These are phyloP conservation scores for Pseudohyphozyma bogoriensis DNA, from an alignment of 768 basidiomycete genomes.

Conservation along the genomic window DNA sequence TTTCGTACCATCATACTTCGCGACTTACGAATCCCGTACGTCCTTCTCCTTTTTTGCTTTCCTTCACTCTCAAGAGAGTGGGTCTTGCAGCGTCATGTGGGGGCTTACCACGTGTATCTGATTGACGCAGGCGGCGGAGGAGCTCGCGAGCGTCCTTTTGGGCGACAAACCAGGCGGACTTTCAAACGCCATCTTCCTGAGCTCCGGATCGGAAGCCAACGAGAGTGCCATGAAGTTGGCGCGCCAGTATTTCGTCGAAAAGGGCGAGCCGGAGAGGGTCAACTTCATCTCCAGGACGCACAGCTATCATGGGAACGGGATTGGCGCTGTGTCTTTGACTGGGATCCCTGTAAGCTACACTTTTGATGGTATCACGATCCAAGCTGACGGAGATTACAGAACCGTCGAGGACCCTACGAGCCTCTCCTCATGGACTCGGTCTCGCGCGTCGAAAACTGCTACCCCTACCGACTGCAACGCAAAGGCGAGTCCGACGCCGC, in stretches of 20 bases:
- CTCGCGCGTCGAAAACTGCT: conserved; percentile 34
- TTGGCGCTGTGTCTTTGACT: neutral
- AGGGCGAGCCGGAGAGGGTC: conserved; percentile 46
- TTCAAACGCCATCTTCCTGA: conserved; percentile 1
- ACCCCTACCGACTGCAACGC: conserved; percentile 60
- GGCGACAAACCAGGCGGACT: neutral
- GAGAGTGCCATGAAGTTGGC: neutral
- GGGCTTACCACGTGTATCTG: neutral
- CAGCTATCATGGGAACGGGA: neutral
- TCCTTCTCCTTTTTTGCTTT: neutral
- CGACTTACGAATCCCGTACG: neutral
- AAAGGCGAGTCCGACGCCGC: conserved; percentile 64
- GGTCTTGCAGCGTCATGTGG: too few relatives aligned
- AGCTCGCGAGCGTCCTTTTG: neutral
- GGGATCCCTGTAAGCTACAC: neutral
- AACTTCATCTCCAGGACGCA: neutral
- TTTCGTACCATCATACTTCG: conserved; percentile 2
- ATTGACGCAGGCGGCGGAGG: neutral
- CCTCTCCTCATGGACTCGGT: neutral
- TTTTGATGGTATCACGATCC: too few relatives aligned
- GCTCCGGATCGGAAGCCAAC: neutral
- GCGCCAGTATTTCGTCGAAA: conserved; percentile 58
- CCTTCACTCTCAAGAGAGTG: neutral
- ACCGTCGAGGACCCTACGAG: neutral
- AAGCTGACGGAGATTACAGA: too few relatives aligned